A percentile compares a stretch with the other conserved stretches of the same genome.
These are phyloP conservation scores for Botrytis byssoidea DNA, from an alignment of 2,329 filamentous ascomycete species.

Conservation along the genomic window DNA sequence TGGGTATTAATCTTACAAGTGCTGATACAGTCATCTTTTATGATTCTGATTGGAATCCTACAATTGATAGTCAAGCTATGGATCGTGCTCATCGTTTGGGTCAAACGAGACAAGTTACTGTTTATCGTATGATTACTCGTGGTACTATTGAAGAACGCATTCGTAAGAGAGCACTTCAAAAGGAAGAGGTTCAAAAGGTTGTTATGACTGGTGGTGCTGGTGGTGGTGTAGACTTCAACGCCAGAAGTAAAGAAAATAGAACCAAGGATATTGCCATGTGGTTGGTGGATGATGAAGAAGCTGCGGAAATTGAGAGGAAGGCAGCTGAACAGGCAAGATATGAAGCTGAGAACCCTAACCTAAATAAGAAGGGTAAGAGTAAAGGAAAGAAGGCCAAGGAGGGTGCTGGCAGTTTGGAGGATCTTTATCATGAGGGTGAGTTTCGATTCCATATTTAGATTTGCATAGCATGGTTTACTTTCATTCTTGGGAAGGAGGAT, in stretches of 20 bases:
- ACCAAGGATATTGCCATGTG: conserved; percentile 99
- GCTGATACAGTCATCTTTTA: conserved; percentile 99
- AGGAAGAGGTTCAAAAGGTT: conserved; percentile 97
- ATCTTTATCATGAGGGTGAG: conserved; percentile 99
- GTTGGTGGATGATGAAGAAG: conserved; percentile 96
- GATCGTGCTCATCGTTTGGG: conserved; percentile 96
- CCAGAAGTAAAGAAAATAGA: conserved; percentile 82
- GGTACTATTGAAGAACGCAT: conserved; percentile 98
- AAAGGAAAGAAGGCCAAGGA: conserved; percentile 49
- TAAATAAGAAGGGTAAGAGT: conserved; percentile 59
- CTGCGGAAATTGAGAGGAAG: conserved; percentile 86
- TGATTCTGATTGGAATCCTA: conserved; percentile 99
- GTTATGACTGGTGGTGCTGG: conserved; percentile 85
- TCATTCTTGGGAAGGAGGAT: conserved; percentile 15
- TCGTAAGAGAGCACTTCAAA: conserved; percentile 92
- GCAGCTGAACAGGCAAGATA: conserved; percentile 76
- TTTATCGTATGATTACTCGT: conserved; percentile 94
- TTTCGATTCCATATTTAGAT: conserved; percentile 28
- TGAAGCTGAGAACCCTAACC: conserved; percentile 59
- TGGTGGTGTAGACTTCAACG: conserved; percentile 93
- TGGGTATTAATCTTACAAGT: conserved; percentile 95
- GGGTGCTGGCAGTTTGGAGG: conserved; percentile 69
- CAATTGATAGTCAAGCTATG: conserved; percentile 98
- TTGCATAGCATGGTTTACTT: background rate
- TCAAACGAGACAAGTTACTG: conserved; percentile 92